phyloP scores from a whole-genome alignment of 2,329 filamentous ascomycete genomes.

The Penicillium nordicum region DNA sequence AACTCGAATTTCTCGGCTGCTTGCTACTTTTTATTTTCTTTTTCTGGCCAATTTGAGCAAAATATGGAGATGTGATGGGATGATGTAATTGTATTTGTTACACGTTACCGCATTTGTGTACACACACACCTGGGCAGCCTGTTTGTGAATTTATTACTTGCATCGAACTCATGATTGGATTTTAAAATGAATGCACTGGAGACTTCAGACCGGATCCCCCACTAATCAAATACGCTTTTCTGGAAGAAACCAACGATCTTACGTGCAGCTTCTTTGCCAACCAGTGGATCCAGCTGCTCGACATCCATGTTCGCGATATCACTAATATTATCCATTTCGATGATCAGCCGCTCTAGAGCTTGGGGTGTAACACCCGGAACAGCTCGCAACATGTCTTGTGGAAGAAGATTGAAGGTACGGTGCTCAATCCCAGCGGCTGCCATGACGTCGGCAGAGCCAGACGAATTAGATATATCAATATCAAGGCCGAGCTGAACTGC shows the following conservation, averaged over 20 bases:
- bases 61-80: neutral
- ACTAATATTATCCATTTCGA: constrained; percentile 70
- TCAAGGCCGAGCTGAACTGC: constrained; percentile 81
- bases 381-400: constrained; percentile 83
- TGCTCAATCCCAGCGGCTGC: constrained; percentile 54
- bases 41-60: neutral
- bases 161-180: neutral
- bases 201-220: neutral
- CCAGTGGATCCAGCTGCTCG: constrained; percentile 66
- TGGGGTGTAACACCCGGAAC: constrained; percentile 82
- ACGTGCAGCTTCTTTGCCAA: constrained; percentile 73
- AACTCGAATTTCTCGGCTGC: constrained; percentile 3
- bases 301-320: constrained; percentile 85
- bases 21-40: neutral
- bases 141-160: neutral
- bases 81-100: neutral
- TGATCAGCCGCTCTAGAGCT: constrained; percentile 68
- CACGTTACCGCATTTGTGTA: neutral
- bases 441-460: constrained; percentile 48
- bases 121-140: neutral
- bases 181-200: too few relatives aligned
- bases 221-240: constrained; percentile 54
- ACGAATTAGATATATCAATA: constrained; percentile 40
- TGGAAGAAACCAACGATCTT: constrained; percentile 81
- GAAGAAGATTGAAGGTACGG: constrained; percentile 75